Base-by-base conservation (phyloP, 139 green algal species). In the Astrephomene gubernaculifera region DNA sequence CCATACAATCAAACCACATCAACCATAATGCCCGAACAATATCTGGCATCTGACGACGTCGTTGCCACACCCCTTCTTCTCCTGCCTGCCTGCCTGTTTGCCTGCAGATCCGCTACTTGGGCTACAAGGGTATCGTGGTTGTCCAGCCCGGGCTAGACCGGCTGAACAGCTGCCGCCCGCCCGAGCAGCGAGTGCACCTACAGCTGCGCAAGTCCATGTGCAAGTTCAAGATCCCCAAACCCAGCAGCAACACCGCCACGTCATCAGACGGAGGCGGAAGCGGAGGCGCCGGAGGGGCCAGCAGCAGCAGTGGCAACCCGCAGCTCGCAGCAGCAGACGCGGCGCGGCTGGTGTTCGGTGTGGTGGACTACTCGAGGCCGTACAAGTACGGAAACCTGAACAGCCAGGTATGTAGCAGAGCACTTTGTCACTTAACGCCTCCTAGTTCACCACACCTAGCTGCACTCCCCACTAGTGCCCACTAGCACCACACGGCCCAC, bases 131-230 rank as follows among this genome's bases (percentile, higher is more conserved):
- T 29, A n/a, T 79, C 7, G 70, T 79, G 4, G 43, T 25, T 25
- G 43, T 63, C 5, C 70, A 79, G 41, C 70, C 70, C 27, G 70
- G 70, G 6, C 44, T 79, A 24, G 70, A 79, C 29, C 4, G 6
- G 43, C 70, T 45, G 43, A 79, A 79, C 44, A 35, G 7, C 9
- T 7, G 9, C 43, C 17, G 44, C 31, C 14, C 70, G 29, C 60
- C 60, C 60, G 25, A 69, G 19, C 27, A 63, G 43, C 8, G 39
- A 10, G 44, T 79, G 43, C 70, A 79, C 70, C 19, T 79, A 27
- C 70, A 79, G 70, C 44, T 79, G 43, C 70, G 70, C 29, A 60
- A 60, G 43, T 79, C 70, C 70, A 79, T 79, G 70, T 64, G 44
- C 43, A 79, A 79, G 70, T 79, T 79, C 44, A 79, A 63, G 70